phyloP scores from a whole-genome alignment of 2,329 filamentous ascomycete genomes.

The Colletotrichum zoysiae region DNA sequence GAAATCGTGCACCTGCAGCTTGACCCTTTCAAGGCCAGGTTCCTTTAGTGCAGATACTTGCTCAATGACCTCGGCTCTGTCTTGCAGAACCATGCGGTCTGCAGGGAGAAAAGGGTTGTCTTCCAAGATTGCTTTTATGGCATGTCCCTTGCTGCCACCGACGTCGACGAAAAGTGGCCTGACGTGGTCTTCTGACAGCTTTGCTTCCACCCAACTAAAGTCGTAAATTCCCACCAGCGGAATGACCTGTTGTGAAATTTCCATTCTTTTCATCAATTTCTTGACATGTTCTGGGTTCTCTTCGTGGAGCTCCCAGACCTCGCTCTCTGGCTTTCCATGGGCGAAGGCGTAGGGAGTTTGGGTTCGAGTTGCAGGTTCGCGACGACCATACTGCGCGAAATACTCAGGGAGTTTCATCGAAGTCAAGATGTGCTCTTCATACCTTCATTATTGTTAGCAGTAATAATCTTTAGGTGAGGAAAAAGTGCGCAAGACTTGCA shows the following conservation, averaged over 20 bases:
- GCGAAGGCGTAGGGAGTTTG: conserved; percentile 49
- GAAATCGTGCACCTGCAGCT: conserved; percentile 42
- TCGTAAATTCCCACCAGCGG: conserved; percentile 49
- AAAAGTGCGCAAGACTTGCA: not conserved
- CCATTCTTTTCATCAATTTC: conserved; percentile 49
- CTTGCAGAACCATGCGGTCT: conserved; percentile 41
- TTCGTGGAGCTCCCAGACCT: conserved; percentile 50
- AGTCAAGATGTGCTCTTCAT: conserved; percentile 45
- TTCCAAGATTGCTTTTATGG: conserved; percentile 41
- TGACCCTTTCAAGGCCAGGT: not conserved
- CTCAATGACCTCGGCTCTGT: conserved; percentile 43
- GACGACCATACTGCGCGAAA: conserved; percentile 49
- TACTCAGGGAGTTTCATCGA: conserved; percentile 48
- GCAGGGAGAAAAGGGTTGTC: conserved; percentile 30
- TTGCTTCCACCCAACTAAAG: conserved; percentile 47
- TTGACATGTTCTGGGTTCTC: conserved; percentile 44
- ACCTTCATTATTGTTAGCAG: conserved; percentile 38
- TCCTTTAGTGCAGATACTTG: conserved; percentile 20
- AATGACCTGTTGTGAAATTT: conserved; percentile 43
- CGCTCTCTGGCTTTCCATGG: conserved; percentile 46
- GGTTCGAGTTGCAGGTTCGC: conserved; percentile 47
- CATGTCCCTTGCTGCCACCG: conserved; percentile 50
- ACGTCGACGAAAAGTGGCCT: conserved; percentile 50
- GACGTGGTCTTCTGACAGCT: conserved; percentile 11
- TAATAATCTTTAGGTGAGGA: no score